These are phyloP conservation scores for Cercospora zeina DNA, from an alignment of 2,329 filamentous ascomycete genomes.

Conservation along the genomic window DNA sequence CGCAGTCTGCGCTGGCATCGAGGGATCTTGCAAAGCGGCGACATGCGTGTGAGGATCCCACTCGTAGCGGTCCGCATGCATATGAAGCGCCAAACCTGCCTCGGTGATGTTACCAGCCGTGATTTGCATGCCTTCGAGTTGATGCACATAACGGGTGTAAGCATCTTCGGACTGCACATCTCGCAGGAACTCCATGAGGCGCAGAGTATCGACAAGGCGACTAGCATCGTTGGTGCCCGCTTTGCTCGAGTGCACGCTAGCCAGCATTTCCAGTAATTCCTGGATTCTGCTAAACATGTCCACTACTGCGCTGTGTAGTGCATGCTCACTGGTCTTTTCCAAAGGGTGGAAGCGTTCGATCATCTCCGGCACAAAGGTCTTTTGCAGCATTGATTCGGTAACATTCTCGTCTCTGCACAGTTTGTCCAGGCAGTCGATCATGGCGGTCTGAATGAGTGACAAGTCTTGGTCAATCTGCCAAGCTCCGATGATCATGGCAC, in stretches of 20 bases:
- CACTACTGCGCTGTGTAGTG: constrained; percentile 72
- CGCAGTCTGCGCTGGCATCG: constrained; percentile 77
- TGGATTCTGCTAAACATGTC: constrained; percentile 82
- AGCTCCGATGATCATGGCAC: constrained; percentile 98
- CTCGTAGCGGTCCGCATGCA: constrained; percentile 89
- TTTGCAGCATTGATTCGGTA: constrained; percentile 86
- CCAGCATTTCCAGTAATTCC: constrained; percentile 85
- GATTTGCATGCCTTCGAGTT: constrained; percentile 76
- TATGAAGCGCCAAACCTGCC: constrained; percentile 80
- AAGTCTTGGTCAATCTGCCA: constrained; percentile 95
- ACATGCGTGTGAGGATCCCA: constrained; percentile 76
- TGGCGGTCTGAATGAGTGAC: constrained; percentile 87
- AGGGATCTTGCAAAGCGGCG: constrained; percentile 67
- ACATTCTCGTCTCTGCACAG: constrained; percentile 79
- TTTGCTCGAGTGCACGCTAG: constrained; percentile 81
- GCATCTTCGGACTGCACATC: constrained; percentile 98
- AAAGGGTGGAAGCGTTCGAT: constrained; percentile 76
- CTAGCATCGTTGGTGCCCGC: constrained; percentile 65
- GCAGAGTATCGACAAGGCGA: constrained; percentile 81
- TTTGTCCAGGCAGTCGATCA: constrained; percentile 88
- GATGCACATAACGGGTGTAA: constrained; percentile 93
- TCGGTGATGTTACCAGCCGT: constrained; percentile 78
- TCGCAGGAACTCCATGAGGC: constrained; percentile 92
- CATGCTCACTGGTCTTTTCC: constrained; percentile 65
- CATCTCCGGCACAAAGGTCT: constrained; percentile 85